Evolutionary conservation across 2,329 filamentous ascomycete species (phyloP), one percentile per base, ranked within the genome.

Genomic region (Botrytis medusae): DNA sequence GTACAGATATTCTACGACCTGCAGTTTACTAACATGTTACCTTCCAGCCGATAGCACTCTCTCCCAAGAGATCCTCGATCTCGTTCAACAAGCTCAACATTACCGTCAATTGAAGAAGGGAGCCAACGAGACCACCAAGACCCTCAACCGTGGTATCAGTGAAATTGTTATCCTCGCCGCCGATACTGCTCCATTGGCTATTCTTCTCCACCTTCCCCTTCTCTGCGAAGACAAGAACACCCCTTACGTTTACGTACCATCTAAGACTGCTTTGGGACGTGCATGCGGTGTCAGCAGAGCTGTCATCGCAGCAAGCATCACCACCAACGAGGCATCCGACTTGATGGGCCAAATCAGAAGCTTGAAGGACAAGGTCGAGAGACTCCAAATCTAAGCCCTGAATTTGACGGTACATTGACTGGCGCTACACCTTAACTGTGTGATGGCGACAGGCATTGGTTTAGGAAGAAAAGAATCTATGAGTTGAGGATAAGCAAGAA

Each of bases 311-410:
- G 91, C 90, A 75, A 91, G 88, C 80, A 97, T 98, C 84, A 98
- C 94, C 78, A 94, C 92, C 84, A 97, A 97, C 88, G 94, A 97
- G 85, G 92, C 92, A 57, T 93, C 90, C 80, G 95, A 98, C 84
- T 87, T 98, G 74, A 93, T 91, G 83, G 89, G 89, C 81, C 94
- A 97, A 87, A 98, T 98, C 84, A 89, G 92, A 79, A 88, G 91
- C 77, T 87, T 98, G 81, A 97, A 95, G 87, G 93, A 97, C 85
- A 97, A 97, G 90, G 93, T 98, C 72, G 95, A 98, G 88, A 90
- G 95, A 80, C 88, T 98, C 78, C 94, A 95, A 87, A 97, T 98
- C 85, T 98, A 91, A 89, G 64, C 25, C 22, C 40, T 46, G 29
- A 32, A 29, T 37, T 34, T 16, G 25, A 69, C 60, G 25, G 22